phyloP scores from a whole-genome alignment of 2,329 filamentous ascomycete genomes.

The Pseudogymnoascus pannorum region DNA sequence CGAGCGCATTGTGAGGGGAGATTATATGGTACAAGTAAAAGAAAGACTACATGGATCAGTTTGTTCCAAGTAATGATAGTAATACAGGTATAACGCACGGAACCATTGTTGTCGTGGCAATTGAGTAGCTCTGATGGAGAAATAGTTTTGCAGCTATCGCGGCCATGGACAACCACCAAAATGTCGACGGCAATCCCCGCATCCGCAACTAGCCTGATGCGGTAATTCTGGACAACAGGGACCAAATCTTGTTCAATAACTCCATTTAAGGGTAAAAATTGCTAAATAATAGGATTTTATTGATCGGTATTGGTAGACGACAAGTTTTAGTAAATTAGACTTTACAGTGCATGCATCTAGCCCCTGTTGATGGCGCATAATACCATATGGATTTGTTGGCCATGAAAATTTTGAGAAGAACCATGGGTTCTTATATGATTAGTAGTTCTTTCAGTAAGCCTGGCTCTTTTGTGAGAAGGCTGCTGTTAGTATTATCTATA shows the following conservation, averaged over 20 bases:
- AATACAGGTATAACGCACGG: not conserved
- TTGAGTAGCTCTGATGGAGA: not conserved
- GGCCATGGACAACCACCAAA: conserved; percentile 1
- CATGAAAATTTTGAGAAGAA: not conserved
- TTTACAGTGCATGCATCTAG: not conserved
- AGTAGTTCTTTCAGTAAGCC: not conserved
- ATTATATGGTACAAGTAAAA: not conserved
- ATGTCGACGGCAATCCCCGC: conserved; percentile 9
- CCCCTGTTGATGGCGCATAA: too few species aligned
- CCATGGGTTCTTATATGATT: not conserved
- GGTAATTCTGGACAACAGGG: conserved; percentile 4
- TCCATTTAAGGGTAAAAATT: not conserved
- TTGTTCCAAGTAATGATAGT: not conserved
- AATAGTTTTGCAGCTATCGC: conserved; percentile 6
- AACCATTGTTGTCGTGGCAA: conserved; percentile 4
- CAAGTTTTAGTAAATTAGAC: not conserved
- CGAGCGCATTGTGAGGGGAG: conserved; percentile 42
- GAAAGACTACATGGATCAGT: not conserved
- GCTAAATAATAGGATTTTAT: not conserved
- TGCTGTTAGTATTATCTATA: not conserved
- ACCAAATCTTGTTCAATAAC: not conserved
- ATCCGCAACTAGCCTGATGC: not conserved
- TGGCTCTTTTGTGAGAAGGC: not conserved
- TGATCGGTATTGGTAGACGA: not conserved
- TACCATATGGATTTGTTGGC: too few species aligned